Evolutionary conservation across 805 yeast genomes (phyloP).

Genomic region (Saccharomycopsis babjevae): DNA sequence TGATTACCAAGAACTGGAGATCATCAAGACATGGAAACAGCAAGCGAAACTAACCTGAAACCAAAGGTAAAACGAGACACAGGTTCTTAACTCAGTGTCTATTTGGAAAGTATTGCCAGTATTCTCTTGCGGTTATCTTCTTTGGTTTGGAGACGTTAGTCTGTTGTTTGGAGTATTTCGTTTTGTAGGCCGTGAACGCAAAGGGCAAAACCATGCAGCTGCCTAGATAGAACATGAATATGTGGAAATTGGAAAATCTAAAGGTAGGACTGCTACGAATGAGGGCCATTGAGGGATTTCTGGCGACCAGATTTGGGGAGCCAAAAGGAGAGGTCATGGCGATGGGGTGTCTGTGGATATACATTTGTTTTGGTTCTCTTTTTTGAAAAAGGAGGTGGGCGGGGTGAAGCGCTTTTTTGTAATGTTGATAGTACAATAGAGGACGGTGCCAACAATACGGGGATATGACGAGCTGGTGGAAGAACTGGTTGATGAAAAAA

Average conservation of each 20-base stretch:
- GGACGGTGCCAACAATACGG: no score
- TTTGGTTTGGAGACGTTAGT: not conserved
- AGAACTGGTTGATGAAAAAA: no score
- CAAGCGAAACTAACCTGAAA: no score
- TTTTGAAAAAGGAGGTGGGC: not conserved
- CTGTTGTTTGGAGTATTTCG: not conserved
- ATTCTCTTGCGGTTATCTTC: conserved; percentile 1
- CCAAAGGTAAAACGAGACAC: not conserved
- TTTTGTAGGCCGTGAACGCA: conserved; percentile 17
- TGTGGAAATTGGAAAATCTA: not conserved
- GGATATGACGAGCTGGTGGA: no score
- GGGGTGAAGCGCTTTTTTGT: no score
- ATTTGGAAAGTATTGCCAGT: not conserved
- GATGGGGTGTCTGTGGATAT: not conserved
- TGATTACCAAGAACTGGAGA: not conserved
- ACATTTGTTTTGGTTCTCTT: not conserved
- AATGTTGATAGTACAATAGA: no score
- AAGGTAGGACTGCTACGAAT: conserved; percentile 2
- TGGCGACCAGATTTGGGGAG: not conserved
- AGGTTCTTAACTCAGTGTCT: not conserved
- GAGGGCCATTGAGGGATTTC: not conserved
- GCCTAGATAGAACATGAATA: conserved; percentile 10
- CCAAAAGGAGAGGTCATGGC: not conserved
- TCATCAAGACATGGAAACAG: no score
- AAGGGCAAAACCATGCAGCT: conserved; percentile 18